Evolutionary conservation across 768 basidiomycete genomes (phyloP), one percentile per base, ranked within the genome.

Genomic region (Podaxis sp.): DNA sequence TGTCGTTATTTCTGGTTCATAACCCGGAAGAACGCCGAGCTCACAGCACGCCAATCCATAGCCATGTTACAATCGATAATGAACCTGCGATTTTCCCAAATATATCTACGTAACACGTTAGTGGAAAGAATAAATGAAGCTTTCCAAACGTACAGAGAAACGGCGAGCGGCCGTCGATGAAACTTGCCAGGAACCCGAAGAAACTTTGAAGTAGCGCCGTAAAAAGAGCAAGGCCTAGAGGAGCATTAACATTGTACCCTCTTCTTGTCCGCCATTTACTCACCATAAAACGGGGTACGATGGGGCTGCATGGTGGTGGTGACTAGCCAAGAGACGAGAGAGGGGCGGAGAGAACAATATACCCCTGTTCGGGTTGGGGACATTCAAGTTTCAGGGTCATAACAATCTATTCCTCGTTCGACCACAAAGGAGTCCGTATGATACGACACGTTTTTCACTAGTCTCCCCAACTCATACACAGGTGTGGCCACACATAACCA

Each of bases 21-120:
- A 13, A 16, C n/a, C 23, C 27, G 40, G 9, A 32, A 38, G 36
- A 56, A 50, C 35, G 13, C 21, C n/a, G 23, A 13, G 66, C 72
- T 63, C 57, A 76, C 74, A 75, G 61, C 13, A 74, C 64, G 0
- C 66, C 68, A 50, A 73, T 67, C 75, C 75, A 74, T 23, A 73
- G 61, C 72, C 73, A 75, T 11, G 74, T 75, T 28, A 61, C 64
- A 7, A 72, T 62, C 5, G 73, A 71, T 18, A 71, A 52, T 5
- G 64, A 66, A 16, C 70, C 72, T 35, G 72, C 72, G 10, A 73
- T 63, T 53, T 72, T 71, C 2, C 72, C 73, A 57, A 75, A 73
- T 28, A 74, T 64, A 36, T 71, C 74, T 73, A 61, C 32, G 42
- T 35, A 35, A 61, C 13, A 42, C 7, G 35, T 23, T 32, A 37